Conservation (phyloP, 2,329 filamentous ascomycete species). For the Chrysosporium keratinophilum region DNA sequence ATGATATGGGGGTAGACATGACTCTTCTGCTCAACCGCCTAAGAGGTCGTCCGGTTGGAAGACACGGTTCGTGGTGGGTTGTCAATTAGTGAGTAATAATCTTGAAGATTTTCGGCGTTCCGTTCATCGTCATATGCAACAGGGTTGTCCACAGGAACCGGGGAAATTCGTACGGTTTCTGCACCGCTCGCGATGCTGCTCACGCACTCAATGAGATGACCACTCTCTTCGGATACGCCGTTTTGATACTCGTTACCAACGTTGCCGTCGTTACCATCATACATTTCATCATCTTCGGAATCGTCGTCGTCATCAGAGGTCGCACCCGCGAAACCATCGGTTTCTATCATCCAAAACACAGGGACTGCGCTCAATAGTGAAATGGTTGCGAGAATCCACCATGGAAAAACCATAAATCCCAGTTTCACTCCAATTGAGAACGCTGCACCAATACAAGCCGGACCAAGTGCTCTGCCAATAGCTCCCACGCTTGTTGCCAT, state of each 20-base stretch:
- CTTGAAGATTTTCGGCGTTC: not conserved
- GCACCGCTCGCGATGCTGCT: not conserved
- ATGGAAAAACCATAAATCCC: conserved; percentile 69
- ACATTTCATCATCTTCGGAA: not conserved
- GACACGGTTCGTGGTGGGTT: not conserved
- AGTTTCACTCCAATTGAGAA: conserved; percentile 67
- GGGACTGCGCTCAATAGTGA: conserved; percentile 58
- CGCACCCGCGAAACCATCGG: conserved; percentile 50
- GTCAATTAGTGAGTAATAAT: not conserved
- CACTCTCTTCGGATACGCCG: not conserved
- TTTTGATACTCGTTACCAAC: not conserved
- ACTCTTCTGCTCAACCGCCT: not conserved
- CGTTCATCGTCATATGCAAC: not conserved
- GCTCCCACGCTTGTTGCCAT: conserved; percentile 76
- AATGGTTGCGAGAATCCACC: conserved; percentile 63
- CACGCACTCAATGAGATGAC: not conserved
- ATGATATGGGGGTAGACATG: not conserved
- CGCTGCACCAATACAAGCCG: conserved; percentile 58
- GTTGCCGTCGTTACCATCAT: not conserved
- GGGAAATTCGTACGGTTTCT: not conserved
- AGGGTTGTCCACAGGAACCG: not conserved
- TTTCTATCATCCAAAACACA: conserved; percentile 62
- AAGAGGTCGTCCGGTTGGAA: not conserved
- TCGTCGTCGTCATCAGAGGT: conserved; percentile 23
- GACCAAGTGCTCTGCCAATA: conserved; percentile 67